Base-by-base conservation (phyloP, 192 early-diverging fungal genomes). In the Endogone sp. region DNA sequence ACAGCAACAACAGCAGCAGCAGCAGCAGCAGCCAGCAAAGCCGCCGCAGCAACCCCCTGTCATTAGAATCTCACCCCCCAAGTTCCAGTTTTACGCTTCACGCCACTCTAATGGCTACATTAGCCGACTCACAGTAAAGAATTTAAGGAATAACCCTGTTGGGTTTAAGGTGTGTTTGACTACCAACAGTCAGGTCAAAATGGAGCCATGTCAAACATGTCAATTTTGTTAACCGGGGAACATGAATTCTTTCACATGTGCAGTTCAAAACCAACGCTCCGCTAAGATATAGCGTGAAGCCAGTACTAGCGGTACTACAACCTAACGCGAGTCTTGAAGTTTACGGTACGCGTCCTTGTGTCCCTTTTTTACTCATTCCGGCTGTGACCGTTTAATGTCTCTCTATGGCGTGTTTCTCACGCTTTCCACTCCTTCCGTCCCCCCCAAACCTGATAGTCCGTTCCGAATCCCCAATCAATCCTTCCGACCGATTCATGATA, bases 201-300 rank as follows among this genome's bases (percentile, higher is more conserved):
- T 16, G 37, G 9, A 49, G 37, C 37, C 3, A 63, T 25, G 3
- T 63, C 57, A 23, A 3, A 3, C 0, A 60, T 3, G 49, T 3
- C 21, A 2, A 2, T 32, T 25, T 29, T 29, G 31, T 56, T 24
- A 67, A 37, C 22, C 0, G 21, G 32, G 44, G n/a, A 28, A 28
- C 21, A 60, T 10, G 0, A 8, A 21, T 6, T 62, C 3, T 60
- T 69, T 28, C 57, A 26, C 1, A 20, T 61, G 2, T 4, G 13
- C 67, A 81, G 65, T 77, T 81, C 64, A 81, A 81, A 70, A 81
- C 79, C 8, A 81, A 81, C 64, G 79, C 79, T 13, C 79, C 75
- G 6, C 29, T 76, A 23, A 49, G 79, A 60, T 81, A 81, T 29
- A 77, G 72, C 61, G 79, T 81, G 56, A 81, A 81, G 64, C 79